Base-by-base conservation (phyloP, 106 monocot genomes). In the Platanthera zijinensis region DNA sequence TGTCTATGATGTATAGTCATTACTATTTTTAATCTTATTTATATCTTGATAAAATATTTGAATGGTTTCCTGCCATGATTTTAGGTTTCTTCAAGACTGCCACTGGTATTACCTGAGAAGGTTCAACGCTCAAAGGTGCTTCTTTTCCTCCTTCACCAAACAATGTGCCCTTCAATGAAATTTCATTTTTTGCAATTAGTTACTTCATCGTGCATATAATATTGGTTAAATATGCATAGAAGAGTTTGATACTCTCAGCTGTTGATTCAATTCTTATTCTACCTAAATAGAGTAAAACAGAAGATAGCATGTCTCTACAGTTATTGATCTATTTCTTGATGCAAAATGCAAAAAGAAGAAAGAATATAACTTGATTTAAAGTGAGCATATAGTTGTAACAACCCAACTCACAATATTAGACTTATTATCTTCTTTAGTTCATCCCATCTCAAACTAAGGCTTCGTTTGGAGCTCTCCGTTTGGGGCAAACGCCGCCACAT, bases 111-210 rank as follows among this genome's bases (percentile, higher is more conserved):
- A 6, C 83, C 89, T 80, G 96, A 96, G n/a, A 96, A 93, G 87
- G 89, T 96, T 49, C 90, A 93, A 22, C 93, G 93, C 15, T 83
- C 87, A 53, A 96, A 96, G 89, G 96, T 93, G 85, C 19, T 32
- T 77, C 21, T 48, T 67, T 48, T 53, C 7, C 54, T 17, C 50
- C 53, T 51, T 57, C 14, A 7, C 49, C 47, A 62, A 59, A 10
- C 68, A 28, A 32, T 12, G 28, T 52, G 10, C 76, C 3, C 15
- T 49, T 66, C 9, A 11, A 10, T 66, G 54, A 15, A 51, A 54
- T 75, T 28, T 66, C 9, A 9, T 10, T 66, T 25, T 18, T 10
- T 28, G 25, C 1, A 66, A 66, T 66, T 66, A 66, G 66, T 10
- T 66, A 32, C 8, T 32, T 11, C 28, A 30, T 12, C 32, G 0